Evolutionary conservation across 805 yeast species (phyloP).

Genomic region (Candida railenensis): DNA sequence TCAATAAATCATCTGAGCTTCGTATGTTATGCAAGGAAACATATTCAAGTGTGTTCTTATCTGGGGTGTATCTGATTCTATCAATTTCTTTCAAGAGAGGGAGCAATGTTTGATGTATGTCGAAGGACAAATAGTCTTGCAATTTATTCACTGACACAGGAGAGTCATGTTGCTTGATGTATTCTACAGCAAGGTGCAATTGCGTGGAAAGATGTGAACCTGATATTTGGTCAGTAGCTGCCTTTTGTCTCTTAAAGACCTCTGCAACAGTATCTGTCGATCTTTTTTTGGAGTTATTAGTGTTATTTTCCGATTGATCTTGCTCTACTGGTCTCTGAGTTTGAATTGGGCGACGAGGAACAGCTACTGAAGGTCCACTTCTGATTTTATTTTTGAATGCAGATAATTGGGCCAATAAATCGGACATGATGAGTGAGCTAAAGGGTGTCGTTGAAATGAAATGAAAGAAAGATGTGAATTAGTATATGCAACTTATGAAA

Average conservation of each 20-base stretch:
- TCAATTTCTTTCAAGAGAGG: conserved; percentile 74
- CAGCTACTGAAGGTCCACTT: conserved; percentile 43
- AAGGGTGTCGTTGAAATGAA: neutral
- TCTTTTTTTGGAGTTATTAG: neutral
- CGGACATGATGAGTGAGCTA: conserved; percentile 20
- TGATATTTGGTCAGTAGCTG: conserved; percentile 25
- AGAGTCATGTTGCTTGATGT: conserved; percentile 67
- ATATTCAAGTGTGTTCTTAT: conserved; percentile 70
- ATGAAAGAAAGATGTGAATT: neutral
- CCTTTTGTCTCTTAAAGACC: conserved; percentile 35
- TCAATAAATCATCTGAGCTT: conserved; percentile 72
- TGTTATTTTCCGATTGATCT: conserved; percentile 6
- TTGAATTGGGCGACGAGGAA: conserved; percentile 12
- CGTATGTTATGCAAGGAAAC: conserved; percentile 87
- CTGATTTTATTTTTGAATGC: conserved; percentile 46
- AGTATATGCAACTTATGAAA: too few relatives aligned
- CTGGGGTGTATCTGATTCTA: conserved; percentile 67
- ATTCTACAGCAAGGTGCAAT: conserved; percentile 87
- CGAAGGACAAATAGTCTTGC: conserved; percentile 62
- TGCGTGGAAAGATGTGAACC: conserved; percentile 79
- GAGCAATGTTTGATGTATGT: conserved; percentile 60
- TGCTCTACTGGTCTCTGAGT: neutral
- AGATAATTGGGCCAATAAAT: conserved; percentile 43
- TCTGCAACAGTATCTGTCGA: conserved; percentile 26
- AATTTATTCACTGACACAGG: conserved; percentile 69